Evolutionary conservation across 2,329 filamentous ascomycete species (phyloP).

Genomic region (Neophaeococcomyces mojaviensis): DNA sequence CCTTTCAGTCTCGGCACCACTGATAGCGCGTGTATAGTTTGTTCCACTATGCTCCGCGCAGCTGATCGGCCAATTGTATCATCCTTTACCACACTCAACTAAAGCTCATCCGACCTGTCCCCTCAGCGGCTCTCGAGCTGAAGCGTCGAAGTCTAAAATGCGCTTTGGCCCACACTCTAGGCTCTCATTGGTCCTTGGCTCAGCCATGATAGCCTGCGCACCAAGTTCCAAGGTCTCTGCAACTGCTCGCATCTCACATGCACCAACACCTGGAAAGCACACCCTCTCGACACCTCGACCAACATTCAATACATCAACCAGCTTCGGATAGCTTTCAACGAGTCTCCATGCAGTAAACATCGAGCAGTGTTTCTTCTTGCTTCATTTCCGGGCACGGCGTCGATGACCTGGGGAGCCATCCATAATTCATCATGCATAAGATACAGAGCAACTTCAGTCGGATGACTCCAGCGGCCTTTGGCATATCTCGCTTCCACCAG

Average conservation of each 20-base stretch:
- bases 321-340: conserved; percentile 5
- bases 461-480: conserved; percentile 58
- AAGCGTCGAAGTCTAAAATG: background rate
- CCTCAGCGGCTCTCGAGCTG: background rate
- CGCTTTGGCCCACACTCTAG: background rate
- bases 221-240: background rate
- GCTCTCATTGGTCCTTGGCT: background rate
- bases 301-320: conserved; percentile 1
- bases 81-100: too few relatives aligned
- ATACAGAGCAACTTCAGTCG: conserved; percentile 58
- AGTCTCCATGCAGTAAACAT: conserved; percentile 19
- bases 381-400: conserved; percentile 15
- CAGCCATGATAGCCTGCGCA: conserved; percentile 3
- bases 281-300: conserved; percentile 3
- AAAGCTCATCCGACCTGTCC: background rate
- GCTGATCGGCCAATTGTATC: too few relatives aligned
- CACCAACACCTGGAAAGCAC: too few relatives aligned
- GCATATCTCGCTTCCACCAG: conserved; percentile 53
- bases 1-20: too few relatives aligned
- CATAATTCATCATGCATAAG: conserved; percentile 51
- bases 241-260: conserved; percentile 5
- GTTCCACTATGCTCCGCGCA: too few relatives aligned
- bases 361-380: conserved; percentile 10
- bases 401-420: conserved; percentile 23
- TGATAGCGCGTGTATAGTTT: too few relatives aligned